Conservation (phyloP, 805 yeast species). For the Hanseniaspora meyeri region DNA sequence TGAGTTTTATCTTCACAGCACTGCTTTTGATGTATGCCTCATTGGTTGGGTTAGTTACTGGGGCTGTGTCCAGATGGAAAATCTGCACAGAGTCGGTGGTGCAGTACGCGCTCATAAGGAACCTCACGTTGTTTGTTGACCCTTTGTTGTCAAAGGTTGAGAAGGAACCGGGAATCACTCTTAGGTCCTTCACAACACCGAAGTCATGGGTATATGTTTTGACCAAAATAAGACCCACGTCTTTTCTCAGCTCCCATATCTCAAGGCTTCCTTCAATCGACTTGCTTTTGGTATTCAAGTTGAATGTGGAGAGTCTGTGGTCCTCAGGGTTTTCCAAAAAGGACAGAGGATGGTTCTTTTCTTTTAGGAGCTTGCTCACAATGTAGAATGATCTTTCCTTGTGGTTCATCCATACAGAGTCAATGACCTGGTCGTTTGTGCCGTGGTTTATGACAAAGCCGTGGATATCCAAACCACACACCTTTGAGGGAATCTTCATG, state of each 20-base stretch:
- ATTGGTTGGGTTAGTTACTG: neutral
- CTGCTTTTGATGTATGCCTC: neutral
- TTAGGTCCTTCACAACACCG: neutral
- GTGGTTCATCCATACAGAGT: neutral
- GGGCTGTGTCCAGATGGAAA: neutral
- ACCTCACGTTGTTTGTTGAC: neutral
- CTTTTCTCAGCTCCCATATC: conserved; percentile 5
- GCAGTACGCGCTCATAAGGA: neutral
- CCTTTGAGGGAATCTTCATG: neutral
- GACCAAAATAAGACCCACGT: neutral
- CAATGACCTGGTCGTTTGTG: neutral
- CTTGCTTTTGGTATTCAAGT: neutral
- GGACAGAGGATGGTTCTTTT: neutral
- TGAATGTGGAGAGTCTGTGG: neutral
- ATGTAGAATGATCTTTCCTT: neutral
- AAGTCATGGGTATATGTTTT: neutral
- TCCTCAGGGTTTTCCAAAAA: neutral
- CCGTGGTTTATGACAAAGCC: conserved; percentile 5
- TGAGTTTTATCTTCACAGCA: neutral
- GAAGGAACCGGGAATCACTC: neutral
- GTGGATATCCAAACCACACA: neutral
- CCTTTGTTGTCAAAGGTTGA: neutral
- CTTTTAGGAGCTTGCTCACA: neutral
- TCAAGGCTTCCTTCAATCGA: neutral
- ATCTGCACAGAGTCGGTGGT: neutral